phyloP scores from a whole-genome alignment of 1,284 basidiomycete genomes.

The Chondrostereum purpureum region DNA sequence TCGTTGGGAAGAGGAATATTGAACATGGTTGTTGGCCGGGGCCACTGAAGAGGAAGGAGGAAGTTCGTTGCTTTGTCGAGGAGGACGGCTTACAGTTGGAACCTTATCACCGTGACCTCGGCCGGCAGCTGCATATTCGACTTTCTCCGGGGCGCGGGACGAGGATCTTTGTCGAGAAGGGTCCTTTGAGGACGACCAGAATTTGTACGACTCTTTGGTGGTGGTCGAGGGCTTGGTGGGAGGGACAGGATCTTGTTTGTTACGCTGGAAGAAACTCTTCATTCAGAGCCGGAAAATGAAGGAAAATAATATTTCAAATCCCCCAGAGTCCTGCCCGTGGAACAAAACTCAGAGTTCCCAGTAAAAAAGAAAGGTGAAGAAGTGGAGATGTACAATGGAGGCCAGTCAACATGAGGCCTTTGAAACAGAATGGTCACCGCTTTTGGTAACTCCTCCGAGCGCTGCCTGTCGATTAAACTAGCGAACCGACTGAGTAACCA shows the following conservation, averaged over 20 bases:
- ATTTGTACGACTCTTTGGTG: conserved; percentile 28
- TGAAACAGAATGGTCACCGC: not conserved
- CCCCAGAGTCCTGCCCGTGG: conserved; percentile 7
- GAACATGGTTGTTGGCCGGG: not conserved
- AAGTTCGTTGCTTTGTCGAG: conserved; percentile 9
- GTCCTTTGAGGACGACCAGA: conserved; percentile 12
- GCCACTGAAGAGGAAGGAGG: not conserved
- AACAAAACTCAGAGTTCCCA: not conserved
- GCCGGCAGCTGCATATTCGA: conserved; percentile 9
- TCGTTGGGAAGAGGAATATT: not conserved
- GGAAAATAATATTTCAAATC: conserved; percentile 14
- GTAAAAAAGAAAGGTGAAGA: not conserved
- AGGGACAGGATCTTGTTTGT: conserved; percentile 34
- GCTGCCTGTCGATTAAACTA: too few species aligned
- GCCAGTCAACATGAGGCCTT: conserved; percentile 27
- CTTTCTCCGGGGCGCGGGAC: conserved; percentile 5
- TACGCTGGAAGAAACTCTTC: conserved; percentile 45
- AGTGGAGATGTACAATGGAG: conserved; percentile 14
- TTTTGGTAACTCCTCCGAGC: not conserved
- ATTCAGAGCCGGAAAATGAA: conserved; percentile 29
- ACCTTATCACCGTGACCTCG: conserved; percentile 18
- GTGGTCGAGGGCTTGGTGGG: conserved; percentile 26
- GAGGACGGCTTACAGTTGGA: conserved; percentile 21
- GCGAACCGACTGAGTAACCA: too few species aligned
- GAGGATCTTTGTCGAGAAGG: conserved; percentile 8